These are phyloP conservation scores for Globomyces pollinis-pini DNA, from an alignment of 192 early-diverging fungal species.

Conservation along the genomic window DNA sequence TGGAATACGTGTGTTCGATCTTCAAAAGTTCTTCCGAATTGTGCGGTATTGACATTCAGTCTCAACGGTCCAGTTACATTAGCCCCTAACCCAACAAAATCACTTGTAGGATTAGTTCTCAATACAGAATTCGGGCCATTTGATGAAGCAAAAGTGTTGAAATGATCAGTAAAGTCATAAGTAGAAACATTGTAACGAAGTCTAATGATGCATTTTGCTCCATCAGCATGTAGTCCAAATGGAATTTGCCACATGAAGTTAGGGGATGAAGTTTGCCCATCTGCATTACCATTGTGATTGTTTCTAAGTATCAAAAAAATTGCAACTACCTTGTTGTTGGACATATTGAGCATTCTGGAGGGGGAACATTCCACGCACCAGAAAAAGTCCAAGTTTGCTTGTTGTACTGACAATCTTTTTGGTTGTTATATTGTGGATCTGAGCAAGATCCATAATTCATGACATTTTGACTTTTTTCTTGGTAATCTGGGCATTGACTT, in stretches of 20 bases:
- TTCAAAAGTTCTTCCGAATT: slow-evolving; percentile 31
- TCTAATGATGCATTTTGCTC: slow-evolving; percentile 23
- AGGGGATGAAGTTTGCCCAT: slow-evolving; percentile 2
- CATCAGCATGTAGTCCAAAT: slow-evolving; percentile 23
- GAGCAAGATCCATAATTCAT: slow-evolving; percentile 18
- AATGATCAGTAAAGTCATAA: slow-evolving; percentile 8
- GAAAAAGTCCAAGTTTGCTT: slow-evolving; percentile 2
- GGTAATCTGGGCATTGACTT: slow-evolving; percentile 16
- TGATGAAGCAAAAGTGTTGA: slow-evolving; percentile 2
- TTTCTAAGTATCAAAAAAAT: not conserved
- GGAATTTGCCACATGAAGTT: slow-evolving; percentile 25
- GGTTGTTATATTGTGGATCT: slow-evolving; percentile 22
- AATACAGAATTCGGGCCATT: slow-evolving; percentile 19
- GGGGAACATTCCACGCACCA: slow-evolving; percentile 7
- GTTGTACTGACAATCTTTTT: slow-evolving; percentile 18
- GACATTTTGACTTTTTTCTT: slow-evolving; percentile 21
- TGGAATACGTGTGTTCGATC: slow-evolving; percentile 31
- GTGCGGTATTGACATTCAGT: slow-evolving; percentile 31
- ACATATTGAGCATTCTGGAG: slow-evolving; percentile 26
- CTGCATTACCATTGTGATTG: slow-evolving; percentile 24
- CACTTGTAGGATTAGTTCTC: slow-evolving; percentile 19
- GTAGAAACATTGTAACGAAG: slow-evolving; percentile 32
- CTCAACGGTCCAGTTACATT: slow-evolving; percentile 28
- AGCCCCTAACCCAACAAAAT: slow-evolving; percentile 26
- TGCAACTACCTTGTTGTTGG: slow-evolving; percentile 11